phyloP scores from a whole-genome alignment of 441 rosid genomes.

The Iberis amara region DNA sequence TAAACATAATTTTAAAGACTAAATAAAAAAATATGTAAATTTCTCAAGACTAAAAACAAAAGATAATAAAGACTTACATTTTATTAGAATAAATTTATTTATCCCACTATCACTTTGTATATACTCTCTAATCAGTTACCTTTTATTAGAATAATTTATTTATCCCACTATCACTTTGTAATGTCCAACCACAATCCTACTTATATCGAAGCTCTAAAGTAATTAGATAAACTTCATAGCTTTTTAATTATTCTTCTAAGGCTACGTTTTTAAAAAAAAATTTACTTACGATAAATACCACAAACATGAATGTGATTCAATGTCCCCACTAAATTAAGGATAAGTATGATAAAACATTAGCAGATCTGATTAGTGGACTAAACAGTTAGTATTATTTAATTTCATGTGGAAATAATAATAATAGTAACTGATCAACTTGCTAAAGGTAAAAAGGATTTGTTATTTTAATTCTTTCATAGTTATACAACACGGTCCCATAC shows the following conservation, averaged over 20 bases:
- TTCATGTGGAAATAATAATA: slow-evolving; percentile 16
- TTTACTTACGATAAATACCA: background rate
- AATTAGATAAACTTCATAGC: background rate
- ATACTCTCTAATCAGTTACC: slow-evolving; percentile 11
- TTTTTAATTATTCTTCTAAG: background rate
- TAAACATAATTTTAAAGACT: too few species aligned
- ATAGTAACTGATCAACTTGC: slow-evolving; percentile 29
- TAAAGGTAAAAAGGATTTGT: slow-evolving; percentile 7
- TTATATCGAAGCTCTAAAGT: slow-evolving; percentile 7
- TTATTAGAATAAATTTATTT: too few species aligned
- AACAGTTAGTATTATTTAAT: slow-evolving; percentile 19
- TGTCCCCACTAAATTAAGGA: slow-evolving; percentile 23
- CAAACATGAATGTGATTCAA: slow-evolving; percentile 22
- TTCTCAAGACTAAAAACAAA: too few species aligned
- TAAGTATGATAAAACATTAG: slow-evolving; percentile 19
- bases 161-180: slow-evolving; percentile 6
- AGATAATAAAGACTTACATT: too few species aligned
- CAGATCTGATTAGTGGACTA: slow-evolving; percentile 19
- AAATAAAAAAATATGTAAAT: too few species aligned
- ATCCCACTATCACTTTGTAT: background rate
- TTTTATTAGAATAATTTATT: background rate
- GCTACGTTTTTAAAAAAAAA: background rate
- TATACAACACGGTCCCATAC: too few species aligned
- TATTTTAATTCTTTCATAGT: background rate
- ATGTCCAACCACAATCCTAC: slow-evolving; percentile 3